Conservation (phyloP, 768 basidiomycete genomes). For the Trametes maxima region DNA sequence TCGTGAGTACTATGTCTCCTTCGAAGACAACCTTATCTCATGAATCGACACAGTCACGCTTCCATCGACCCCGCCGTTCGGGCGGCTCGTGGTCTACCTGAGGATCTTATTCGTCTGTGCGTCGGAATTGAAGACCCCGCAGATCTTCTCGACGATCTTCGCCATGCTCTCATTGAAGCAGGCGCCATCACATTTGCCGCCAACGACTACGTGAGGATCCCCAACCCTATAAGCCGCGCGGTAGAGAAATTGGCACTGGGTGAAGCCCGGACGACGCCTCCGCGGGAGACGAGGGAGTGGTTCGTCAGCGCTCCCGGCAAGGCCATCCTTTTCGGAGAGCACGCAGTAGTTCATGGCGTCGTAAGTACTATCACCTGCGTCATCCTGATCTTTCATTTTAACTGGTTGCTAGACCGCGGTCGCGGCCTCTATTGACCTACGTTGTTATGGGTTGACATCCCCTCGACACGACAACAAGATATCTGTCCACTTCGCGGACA, state of each 20-base stretch:
- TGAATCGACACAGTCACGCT: slow-evolving; percentile 67
- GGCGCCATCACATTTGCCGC: slow-evolving; percentile 74
- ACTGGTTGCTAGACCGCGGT: slow-evolving; percentile 71
- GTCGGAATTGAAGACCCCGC: slow-evolving; percentile 96
- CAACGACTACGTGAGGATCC: slow-evolving; percentile 49
- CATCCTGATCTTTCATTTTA: not conserved
- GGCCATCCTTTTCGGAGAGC: slow-evolving; percentile 97
- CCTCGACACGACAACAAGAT: slow-evolving; percentile 75
- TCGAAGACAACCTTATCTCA: slow-evolving; percentile 4
- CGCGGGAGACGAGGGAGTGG: slow-evolving; percentile 58
- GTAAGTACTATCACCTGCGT: slow-evolving; percentile 57
- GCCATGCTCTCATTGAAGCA: slow-evolving; percentile 87
- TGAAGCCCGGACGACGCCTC: slow-evolving; percentile 21
- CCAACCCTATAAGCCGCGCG: slow-evolving; percentile 53
- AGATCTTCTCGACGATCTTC: slow-evolving; percentile 94
- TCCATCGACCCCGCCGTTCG: slow-evolving; percentile 96
- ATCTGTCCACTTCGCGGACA: slow-evolving; percentile 77
- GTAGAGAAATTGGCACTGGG: slow-evolving; percentile 65
- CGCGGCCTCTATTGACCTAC: slow-evolving; percentile 92
- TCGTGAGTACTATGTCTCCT: slow-evolving; percentile 66
- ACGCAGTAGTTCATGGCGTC: slow-evolving; percentile 96
- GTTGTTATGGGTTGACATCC: slow-evolving; percentile 86
- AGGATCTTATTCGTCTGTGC: slow-evolving; percentile 96
- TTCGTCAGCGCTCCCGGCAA: slow-evolving; percentile 96
- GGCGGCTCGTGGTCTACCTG: slow-evolving; percentile 95